Conservation (phyloP, 257 asterid species). For the Solanum ahanhuiri region DNA sequence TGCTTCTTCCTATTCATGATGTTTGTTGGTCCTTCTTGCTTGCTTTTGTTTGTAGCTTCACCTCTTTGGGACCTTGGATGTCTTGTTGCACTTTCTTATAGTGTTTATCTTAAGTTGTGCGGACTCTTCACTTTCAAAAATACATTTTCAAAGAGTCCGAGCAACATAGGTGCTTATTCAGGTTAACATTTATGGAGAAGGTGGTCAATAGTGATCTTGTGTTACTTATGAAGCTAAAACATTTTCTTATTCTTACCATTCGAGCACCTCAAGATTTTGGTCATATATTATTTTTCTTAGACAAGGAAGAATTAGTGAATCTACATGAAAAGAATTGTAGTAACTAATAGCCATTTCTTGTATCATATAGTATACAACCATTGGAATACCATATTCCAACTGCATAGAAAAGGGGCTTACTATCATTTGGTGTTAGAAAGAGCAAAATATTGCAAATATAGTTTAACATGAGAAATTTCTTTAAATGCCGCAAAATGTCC, state of each 20-base stretch:
- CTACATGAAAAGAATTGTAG: not conserved
- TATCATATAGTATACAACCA: not conserved
- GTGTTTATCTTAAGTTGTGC: not conserved
- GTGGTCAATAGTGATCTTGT: not conserved
- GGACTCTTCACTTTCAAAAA: not conserved
- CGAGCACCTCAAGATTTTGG: not conserved
- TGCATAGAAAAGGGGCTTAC: not conserved
- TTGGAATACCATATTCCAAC: not conserved
- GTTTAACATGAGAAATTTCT: not conserved
- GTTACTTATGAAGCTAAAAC: not conserved
- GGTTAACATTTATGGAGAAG: not conserved
- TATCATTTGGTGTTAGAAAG: not conserved
- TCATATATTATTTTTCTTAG: not conserved
- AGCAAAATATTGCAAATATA: not conserved
- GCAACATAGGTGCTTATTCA: not conserved
- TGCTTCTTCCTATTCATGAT: not conserved
- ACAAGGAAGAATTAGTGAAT: not conserved
- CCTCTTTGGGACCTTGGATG: not conserved
- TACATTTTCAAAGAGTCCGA: too few relatives aligned
- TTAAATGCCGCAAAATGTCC: not conserved
- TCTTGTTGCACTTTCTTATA: not conserved
- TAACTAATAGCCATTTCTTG: not conserved
- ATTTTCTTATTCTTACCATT: not conserved
- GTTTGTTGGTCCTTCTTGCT: not conserved
- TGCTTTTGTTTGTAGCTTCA: not conserved